Conservation (phyloP, 768 basidiomycete genomes). For the Cystobasidium ongulense region DNA sequence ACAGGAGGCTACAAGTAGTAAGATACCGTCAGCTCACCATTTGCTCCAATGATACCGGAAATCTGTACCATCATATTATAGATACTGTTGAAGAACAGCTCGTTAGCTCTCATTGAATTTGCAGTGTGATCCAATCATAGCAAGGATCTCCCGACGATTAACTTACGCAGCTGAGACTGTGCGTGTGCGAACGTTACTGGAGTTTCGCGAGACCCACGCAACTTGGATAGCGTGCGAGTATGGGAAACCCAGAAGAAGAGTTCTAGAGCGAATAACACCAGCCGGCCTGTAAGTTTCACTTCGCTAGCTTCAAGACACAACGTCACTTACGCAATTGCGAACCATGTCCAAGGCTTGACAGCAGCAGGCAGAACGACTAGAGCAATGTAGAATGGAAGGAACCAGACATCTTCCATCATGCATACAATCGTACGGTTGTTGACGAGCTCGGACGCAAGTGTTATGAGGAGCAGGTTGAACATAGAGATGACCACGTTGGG, state of each 20-base stretch:
- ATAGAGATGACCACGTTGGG: conserved; percentile 42
- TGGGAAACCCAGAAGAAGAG: conserved; percentile 41
- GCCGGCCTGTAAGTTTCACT: neutral
- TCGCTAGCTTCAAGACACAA: too few species aligned
- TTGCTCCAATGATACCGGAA: conserved; percentile 27
- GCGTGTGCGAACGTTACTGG: conserved; percentile 43
- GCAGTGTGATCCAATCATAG: too few species aligned
- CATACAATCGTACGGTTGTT: conserved; percentile 38
- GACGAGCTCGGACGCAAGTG: conserved; percentile 36
- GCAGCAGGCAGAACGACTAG: conserved; percentile 36
- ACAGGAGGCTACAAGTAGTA: neutral
- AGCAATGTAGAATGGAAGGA: conserved; percentile 43
- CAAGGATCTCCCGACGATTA: too few species aligned
- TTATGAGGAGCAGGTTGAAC: conserved; percentile 41
- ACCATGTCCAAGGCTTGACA: conserved; percentile 42
- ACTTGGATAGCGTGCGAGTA: conserved; percentile 45
- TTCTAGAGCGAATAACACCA: neutral
- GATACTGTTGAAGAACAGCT: conserved; percentile 11
- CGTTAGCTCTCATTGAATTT: conserved; percentile 26
- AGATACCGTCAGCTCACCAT: neutral
- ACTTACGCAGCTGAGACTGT: conserved; percentile 43
- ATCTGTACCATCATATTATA: conserved; percentile 46
- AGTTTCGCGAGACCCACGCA: conserved; percentile 43
- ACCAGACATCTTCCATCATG: conserved; percentile 44
- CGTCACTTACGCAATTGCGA: conserved; percentile 32